These are phyloP conservation scores for Mortierella sp. DNA, from an alignment of 371 early-diverging fungal genomes.

Conservation along the genomic window DNA sequence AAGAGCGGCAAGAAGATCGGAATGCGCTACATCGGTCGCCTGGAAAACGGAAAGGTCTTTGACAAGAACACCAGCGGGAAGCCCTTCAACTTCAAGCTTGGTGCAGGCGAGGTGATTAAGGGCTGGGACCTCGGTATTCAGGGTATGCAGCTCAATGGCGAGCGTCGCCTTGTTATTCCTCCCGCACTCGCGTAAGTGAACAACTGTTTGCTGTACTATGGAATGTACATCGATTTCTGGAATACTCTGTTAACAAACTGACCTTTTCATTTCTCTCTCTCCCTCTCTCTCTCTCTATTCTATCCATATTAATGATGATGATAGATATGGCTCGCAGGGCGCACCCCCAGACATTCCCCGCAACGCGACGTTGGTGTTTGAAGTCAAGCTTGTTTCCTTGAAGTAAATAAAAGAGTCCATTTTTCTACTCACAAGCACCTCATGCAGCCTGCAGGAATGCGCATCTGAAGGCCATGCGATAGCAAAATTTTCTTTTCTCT, in stretches of 20 bases:
- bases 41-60: conserved; percentile 94
- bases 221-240: no score
- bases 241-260: neutral
- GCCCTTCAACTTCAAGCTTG: conserved; percentile 92
- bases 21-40: conserved; percentile 94
- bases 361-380: conserved; percentile 90
- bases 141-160: conserved; percentile 95
- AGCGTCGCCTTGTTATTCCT: conserved; percentile 93
- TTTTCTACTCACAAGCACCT: neutral
- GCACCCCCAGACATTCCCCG: conserved; percentile 92
- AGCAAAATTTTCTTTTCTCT: neutral
- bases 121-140: conserved; percentile 94
- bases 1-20: conserved; percentile 81
- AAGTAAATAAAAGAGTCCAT: conserved; percentile 27
- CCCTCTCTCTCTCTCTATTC: neutral
- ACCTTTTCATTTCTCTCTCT: neutral
- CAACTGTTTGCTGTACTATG: neutral
- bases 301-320: neutral
- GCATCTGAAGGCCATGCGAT: conserved; percentile 6
- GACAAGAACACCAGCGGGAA: conserved; percentile 93
- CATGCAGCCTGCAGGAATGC: neutral
- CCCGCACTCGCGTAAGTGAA: conserved; percentile 68
- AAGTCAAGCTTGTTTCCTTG: conserved; percentile 73
- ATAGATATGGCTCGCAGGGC: conserved; percentile 88
- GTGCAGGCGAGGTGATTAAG: conserved; percentile 94